phyloP scores from a whole-genome alignment of 345 rosid species.

The Citrus cavaleriei region DNA sequence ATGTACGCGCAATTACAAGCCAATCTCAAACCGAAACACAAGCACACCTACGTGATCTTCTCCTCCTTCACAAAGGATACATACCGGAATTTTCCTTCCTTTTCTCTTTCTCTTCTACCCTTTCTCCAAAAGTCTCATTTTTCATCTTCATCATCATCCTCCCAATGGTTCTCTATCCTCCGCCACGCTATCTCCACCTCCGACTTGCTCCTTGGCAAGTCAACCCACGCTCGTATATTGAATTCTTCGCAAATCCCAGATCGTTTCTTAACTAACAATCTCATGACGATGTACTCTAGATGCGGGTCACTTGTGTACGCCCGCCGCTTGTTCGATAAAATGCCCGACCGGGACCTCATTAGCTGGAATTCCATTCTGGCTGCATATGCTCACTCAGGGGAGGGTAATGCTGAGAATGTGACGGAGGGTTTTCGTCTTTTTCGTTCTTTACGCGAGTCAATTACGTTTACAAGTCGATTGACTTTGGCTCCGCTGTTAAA shows the following conservation, averaged over 20 bases:
- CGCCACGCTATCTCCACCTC: slow-evolving; percentile 52
- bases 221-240: slow-evolving; percentile 42
- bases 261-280: slow-evolving; percentile 52
- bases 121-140: slow-evolving; percentile 4
- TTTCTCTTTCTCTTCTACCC: background rate
- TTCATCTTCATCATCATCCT: slow-evolving; percentile 28
- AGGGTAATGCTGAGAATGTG: slow-evolving; percentile 16
- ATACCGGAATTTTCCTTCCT: background rate
- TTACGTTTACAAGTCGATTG: slow-evolving; percentile 34
- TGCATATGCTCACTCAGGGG: slow-evolving; percentile 44
- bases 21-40: background rate
- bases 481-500: slow-evolving; percentile 54
- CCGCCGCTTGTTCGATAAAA: slow-evolving; percentile 51
- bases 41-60: background rate
- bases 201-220: slow-evolving; percentile 42
- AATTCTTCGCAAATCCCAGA: slow-evolving; percentile 30
- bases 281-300: slow-evolving; percentile 39
- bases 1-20: background rate
- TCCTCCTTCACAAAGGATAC: background rate
- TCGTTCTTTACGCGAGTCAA: slow-evolving; percentile 26
- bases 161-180: slow-evolving; percentile 50
- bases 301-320: slow-evolving; percentile 52
- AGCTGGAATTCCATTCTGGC: slow-evolving; percentile 59
- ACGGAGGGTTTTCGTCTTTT: slow-evolving; percentile 39
- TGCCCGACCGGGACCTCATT: slow-evolving; percentile 44